Evolutionary conservation across 1,139 yeast species (phyloP), one percentile per base, ranked within the genome.

Genomic region (Hyphopichia burtonii): DNA sequence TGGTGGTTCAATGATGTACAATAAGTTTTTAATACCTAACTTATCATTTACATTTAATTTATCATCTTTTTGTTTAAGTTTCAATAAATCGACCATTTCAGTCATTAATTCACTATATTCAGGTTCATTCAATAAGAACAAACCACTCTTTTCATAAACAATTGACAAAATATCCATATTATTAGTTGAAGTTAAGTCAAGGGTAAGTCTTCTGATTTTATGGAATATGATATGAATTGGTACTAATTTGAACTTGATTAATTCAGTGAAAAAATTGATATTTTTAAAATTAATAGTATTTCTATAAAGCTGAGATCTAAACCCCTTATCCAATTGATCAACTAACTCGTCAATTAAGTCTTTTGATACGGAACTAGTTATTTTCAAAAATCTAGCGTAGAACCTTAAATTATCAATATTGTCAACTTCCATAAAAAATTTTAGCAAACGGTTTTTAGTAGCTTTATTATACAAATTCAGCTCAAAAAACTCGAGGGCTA

Each of bases 211-310:
- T 47, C 86, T 70, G 41, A 86, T 76, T 55, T 82, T 85, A 59
- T 89, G 93, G 58, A 89, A 86, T 4, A 84, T 72, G 42, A 84
- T 71, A 59, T 80, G 85, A 17, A 71, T 68, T 0, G 96, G 94
- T n/a, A 90, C 71, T 50, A 89, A 60, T 49, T 78, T 81, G 59
- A 90, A 91, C 56, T 87, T 88, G 37, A 85, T 78, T 65, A 90
- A 67, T 55, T 91, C 97, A 40, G 82, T 70, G 49, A 87, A 83
- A 48, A 85, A 84, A 31, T 75, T 69, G 32, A 86, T 76, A 49
- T 77, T 81, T 49, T 71, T 74, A 51, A 82, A 77, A 48, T 80
- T 79, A 41, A 83, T 59, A 27, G 55, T 58, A 42, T 74, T 74
- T 23, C 81, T 71, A 47, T 74, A 72, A 31, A 83, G 69, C 54